Evolutionary conservation across 73 alveolate genomes (phyloP).

Genomic region (Tetrahymena malaccensis): DNA sequence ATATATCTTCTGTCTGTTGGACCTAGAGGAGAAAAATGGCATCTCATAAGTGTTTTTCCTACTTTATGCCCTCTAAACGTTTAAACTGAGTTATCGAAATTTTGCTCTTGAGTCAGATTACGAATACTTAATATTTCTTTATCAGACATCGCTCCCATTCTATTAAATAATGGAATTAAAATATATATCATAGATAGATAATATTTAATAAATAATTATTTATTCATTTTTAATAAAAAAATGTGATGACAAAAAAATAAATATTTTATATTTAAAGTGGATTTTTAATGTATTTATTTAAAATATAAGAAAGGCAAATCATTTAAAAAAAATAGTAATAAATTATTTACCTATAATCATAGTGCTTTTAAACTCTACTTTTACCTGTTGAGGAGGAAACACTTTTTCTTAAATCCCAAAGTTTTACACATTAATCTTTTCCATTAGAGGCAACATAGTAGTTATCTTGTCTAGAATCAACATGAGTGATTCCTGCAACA

Average conservation of each 20-base stretch:
- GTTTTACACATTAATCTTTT: slow-evolving; percentile 55
- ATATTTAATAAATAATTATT: too few relatives aligned
- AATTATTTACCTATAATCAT: neutral
- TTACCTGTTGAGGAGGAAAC: neutral
- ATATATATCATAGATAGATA: too few relatives aligned
- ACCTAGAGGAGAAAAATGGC: slow-evolving; percentile 68
- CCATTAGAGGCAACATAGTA: slow-evolving; percentile 60
- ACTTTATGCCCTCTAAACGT: slow-evolving; percentile 51
- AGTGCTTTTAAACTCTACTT: neutral
- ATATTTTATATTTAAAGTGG: too few relatives aligned
- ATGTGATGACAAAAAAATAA: too few relatives aligned
- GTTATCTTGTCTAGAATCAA: slow-evolving; percentile 60
- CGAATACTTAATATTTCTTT: neutral
- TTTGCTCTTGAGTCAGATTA: neutral
- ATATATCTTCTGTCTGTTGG: slow-evolving; percentile 68
- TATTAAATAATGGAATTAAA: neutral
- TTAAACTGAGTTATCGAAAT: neutral
- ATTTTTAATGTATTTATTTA: too few relatives aligned
- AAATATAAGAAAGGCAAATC: too few relatives aligned
- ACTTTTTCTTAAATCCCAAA: slow-evolving; percentile 71
- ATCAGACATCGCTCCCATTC: neutral
- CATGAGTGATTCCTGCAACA: slow-evolving; percentile 65
- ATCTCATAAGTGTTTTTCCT: slow-evolving; percentile 54
- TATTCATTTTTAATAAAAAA: too few relatives aligned
- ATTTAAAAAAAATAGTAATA: too few relatives aligned